Base-by-base conservation (phyloP, 2,329 filamentous ascomycete genomes). In the Neofusicoccum umdonicola region DNA sequence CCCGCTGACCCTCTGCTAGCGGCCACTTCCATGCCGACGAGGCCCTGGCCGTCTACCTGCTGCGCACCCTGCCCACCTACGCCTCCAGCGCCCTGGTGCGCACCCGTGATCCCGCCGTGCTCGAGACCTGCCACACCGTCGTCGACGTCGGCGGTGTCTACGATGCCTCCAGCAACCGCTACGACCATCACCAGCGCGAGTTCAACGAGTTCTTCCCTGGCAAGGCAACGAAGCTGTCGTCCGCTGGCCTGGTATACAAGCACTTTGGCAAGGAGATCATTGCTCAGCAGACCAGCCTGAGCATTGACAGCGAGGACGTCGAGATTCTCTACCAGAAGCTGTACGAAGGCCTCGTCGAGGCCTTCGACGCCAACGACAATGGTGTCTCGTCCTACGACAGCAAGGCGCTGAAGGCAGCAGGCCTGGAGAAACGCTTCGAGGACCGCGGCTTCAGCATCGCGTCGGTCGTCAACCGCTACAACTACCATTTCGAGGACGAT, bases 11-110 rank as follows among this genome's bases (percentile, higher is more conserved):
- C 7, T 6, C 51, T 31, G 44, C 60, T 67, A 86, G 84, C 81
- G 95, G 95, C 71, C 93, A 97, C 83, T 99, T 99, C 85, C 95
- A 99, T 82, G 95, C 95, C 77, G 95, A 99, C 79, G 95, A 99
- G 82, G 94, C 95, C 67, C 88, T 99, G 48, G 95, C 95, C 65
- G 93, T 99, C 69, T 93, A 96, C 83, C 92, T 99, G 84, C 90
- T 99, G 71, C 92, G 93, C 69, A 86, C 90, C 65, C 90, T 98
- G 17, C 94, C 95, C 22, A 81, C 88, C 66, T 99, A 98, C 83
- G 78, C 84, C 64, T 80, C 85, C 70, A 89, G 92, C 31, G 77
- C 84, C 48, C 89, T 99, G 48, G 83, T 97, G 58, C 93, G 95
- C 71, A 97, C 93, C 54, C 91, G 95, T 73, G 93, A 99, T 78